Percentiles rank a stretch among this genome's conserved stretches.
Conservation (phyloP, 1,139 yeast genomes). For the Suhomyces guaymorum region DNA sequence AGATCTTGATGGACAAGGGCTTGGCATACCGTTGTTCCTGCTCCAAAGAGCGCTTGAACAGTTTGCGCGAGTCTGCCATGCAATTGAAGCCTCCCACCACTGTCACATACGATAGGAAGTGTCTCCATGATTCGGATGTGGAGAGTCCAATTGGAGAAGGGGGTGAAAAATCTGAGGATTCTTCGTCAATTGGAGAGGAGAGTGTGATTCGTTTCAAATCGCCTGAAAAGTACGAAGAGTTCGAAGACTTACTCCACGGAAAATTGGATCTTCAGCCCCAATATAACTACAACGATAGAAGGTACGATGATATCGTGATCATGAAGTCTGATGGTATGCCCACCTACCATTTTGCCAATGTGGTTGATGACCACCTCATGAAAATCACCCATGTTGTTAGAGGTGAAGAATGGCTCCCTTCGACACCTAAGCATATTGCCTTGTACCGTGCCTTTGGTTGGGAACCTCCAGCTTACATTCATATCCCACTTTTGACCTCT, state of each 20-base stretch:
- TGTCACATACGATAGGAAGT: slow-evolving; percentile 87
- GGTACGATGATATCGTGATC: slow-evolving; percentile 88
- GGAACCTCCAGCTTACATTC: slow-evolving; percentile 80
- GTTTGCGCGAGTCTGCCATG: slow-evolving; percentile 71
- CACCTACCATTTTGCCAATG: slow-evolving; percentile 95
- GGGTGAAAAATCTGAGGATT: too few relatives aligned
- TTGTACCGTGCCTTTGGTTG: slow-evolving; percentile 85
- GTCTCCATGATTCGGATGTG: slow-evolving; percentile 37
- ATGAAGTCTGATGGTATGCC: slow-evolving; percentile 92
- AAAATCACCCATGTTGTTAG: slow-evolving; percentile 88
- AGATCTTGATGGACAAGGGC: slow-evolving; percentile 59
- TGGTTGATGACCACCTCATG: slow-evolving; percentile 93
- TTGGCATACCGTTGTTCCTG: slow-evolving; percentile 87
- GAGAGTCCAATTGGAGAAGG: too few relatives aligned
- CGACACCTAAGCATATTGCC: slow-evolving; percentile 93
- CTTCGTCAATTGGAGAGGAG: too few relatives aligned
- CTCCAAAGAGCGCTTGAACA: slow-evolving; percentile 71
- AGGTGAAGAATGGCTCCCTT: slow-evolving; percentile 97
- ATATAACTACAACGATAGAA: slow-evolving; percentile 61
- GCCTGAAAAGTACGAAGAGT: slow-evolving; percentile 67
- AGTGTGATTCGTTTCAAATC: slow-evolving; percentile 63
- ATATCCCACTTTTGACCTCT: slow-evolving; percentile 83
- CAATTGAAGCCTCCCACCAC: slow-evolving; percentile 82
- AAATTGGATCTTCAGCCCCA: slow-evolving; percentile 76
- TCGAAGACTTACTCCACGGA: slow-evolving; percentile 79